These are phyloP conservation scores for Cyberlindnera misumaiensis DNA, from an alignment of 805 yeast genomes.

Conservation along the genomic window DNA sequence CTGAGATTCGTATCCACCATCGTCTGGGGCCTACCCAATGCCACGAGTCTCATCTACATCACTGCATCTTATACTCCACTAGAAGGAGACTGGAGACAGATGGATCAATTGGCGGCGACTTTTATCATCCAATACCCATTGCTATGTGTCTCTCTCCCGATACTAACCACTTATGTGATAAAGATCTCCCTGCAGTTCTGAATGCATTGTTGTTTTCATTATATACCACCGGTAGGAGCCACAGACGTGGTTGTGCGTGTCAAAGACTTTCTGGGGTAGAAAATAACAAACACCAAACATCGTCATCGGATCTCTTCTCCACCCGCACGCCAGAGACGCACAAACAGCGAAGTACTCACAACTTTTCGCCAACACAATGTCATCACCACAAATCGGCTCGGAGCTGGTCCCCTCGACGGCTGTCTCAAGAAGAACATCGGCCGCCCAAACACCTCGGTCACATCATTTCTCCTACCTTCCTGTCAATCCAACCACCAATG, in stretches of 20 bases:
- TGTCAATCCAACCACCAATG: slow-evolving; percentile 1
- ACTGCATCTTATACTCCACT: slow-evolving; percentile 80
- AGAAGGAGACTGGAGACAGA: slow-evolving; percentile 13
- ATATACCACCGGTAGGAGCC: too few relatives aligned
- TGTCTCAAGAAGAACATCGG: slow-evolving; percentile 1
- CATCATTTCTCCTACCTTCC: neutral
- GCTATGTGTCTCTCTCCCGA: slow-evolving; percentile 20
- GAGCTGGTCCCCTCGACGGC: slow-evolving; percentile 14
- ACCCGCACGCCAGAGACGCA: neutral
- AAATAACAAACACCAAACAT: neutral
- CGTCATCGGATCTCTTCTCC: neutral
- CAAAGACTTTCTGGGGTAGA: too few relatives aligned
- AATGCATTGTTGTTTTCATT: neutral
- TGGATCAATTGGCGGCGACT: slow-evolving; percentile 20
- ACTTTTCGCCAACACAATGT: too few relatives aligned
- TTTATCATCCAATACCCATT: slow-evolving; percentile 21
- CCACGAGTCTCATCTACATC: slow-evolving; percentile 80
- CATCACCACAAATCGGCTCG: slow-evolving; percentile 3
- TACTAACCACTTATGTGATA: slow-evolving; percentile 14
- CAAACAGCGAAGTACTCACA: too few relatives aligned
- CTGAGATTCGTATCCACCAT: slow-evolving; percentile 70
- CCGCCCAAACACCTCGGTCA: slow-evolving; percentile 1
- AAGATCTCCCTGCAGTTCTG: slow-evolving; percentile 7
- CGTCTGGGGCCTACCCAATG: slow-evolving; percentile 79
- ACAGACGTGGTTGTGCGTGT: too few relatives aligned